Evolutionary conservation across 495 filamentous ascomycete genomes (phyloP), one percentile per base, ranked within the genome.

Genomic region (Aspergillus sparsus): DNA sequence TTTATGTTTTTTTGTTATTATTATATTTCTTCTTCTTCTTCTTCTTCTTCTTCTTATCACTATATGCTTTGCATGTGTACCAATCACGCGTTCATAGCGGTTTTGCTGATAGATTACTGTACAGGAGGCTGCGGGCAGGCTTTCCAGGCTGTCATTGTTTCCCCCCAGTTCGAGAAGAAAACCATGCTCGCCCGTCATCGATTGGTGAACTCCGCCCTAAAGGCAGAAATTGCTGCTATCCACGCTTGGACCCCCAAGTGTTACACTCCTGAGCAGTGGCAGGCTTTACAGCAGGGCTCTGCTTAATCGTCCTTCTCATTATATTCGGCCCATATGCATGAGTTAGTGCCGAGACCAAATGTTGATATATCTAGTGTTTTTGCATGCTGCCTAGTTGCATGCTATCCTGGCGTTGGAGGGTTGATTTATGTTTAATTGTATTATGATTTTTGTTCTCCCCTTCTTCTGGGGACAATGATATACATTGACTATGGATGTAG

Each of bases 171-270:
- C 74, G 83, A 83, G 21, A 90, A 89, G 71, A 96, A 95, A 78
- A 93, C 81, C 50, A 88, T 90, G 53, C 85, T 98, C 15, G 90
- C 91, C 56, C 85, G 93, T 13, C 91, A 97, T 77, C 86, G 94
- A 18, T 80, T 96, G 52, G 94, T 97, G 49, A 98, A 98, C 74
- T 82, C 83, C 3, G 87, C 85, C 7, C 74, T 98, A 68, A 94
- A 93, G 77, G 83, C 83, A n/a, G 94, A 98, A 79, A 94, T 98
- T 72, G 89, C 91, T 5, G 84, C 86, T 47, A 97, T 98, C 57
- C 94, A 98, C 80, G 94, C 94, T n/a, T 98, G 94, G 94, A 93
- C 90, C 58, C 91, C 94, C 27, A 96, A 93, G 76, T 98, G 95
- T 74, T 91, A 89, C 78, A 98, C 94, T 13, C 91, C 92, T 2